phyloP scores from a whole-genome alignment of 805 yeast species.

The Candida montana region DNA sequence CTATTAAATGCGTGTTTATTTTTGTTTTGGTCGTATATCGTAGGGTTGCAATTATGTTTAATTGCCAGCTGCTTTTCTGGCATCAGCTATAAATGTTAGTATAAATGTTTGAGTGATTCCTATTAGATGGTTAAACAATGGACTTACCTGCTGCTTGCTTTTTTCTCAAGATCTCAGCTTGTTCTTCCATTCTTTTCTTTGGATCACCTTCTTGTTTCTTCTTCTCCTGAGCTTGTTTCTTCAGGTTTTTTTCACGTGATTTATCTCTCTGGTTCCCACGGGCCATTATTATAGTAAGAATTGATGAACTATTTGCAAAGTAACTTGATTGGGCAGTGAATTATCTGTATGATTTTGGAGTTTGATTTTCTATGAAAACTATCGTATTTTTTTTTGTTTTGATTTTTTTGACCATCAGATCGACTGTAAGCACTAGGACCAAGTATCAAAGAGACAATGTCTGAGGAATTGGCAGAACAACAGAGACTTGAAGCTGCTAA shows the following conservation, averaged over 20 bases:
- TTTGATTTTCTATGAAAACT: too few species aligned
- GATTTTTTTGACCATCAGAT: too few species aligned
- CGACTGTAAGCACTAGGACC: too few species aligned
- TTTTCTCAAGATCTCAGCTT: conserved; percentile 84
- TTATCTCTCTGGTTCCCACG: conserved; percentile 96
- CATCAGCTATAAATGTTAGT: conserved; percentile 47
- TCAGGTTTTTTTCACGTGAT: conserved; percentile 82
- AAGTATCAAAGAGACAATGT: background rate
- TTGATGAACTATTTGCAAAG: too few species aligned
- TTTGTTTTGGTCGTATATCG: background rate
- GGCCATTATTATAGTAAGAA: conserved; percentile 67
- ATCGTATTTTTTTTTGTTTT: too few species aligned
- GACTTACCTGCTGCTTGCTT: conserved; percentile 82
- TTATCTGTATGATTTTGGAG: too few species aligned
- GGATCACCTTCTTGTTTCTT: conserved; percentile 79
- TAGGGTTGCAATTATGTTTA: background rate
- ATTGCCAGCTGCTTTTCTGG: conserved; percentile 37
- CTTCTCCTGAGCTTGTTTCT: conserved; percentile 67
- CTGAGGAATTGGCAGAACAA: conserved; percentile 37
- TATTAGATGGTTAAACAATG: too few species aligned
- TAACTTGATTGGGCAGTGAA: too few species aligned
- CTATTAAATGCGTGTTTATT: background rate
- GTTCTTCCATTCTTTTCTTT: conserved; percentile 75
- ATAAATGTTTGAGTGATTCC: too few species aligned
- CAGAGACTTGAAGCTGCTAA: conserved; percentile 71